Conservation (phyloP, 768 basidiomycete species). For the Mycena sanguinolenta region DNA sequence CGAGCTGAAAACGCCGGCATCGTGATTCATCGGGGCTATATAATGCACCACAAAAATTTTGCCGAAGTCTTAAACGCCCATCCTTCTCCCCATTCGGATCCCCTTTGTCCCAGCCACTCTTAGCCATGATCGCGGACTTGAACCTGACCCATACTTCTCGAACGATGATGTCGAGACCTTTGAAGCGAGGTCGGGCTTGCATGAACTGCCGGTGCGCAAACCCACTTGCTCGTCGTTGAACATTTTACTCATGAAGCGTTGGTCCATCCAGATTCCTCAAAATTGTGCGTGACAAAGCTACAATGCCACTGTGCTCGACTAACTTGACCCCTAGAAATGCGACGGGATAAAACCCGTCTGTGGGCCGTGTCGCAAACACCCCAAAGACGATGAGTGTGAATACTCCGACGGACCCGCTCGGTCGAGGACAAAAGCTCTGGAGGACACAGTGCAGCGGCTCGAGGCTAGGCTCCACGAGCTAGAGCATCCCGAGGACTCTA, state of each 20-base stretch:
- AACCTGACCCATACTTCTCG: slow-evolving; percentile 45
- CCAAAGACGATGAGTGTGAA: slow-evolving; percentile 77
- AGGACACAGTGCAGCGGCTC: slow-evolving; percentile 55
- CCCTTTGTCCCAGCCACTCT: slow-evolving; percentile 32
- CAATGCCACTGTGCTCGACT: slow-evolving; percentile 14
- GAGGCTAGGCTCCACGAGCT: slow-evolving; percentile 55
- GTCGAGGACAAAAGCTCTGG: slow-evolving; percentile 63
- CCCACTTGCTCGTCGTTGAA: not conserved
- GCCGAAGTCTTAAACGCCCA: slow-evolving; percentile 15
- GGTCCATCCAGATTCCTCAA: slow-evolving; percentile 58
- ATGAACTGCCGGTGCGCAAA: slow-evolving; percentile 62
- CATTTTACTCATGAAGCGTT: not conserved
- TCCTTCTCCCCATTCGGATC: slow-evolving; percentile 25
- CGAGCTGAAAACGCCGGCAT: not conserved
- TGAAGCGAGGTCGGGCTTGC: slow-evolving; percentile 67
- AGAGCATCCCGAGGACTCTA: slow-evolving; percentile 47
- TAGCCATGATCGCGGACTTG: slow-evolving; percentile 56
- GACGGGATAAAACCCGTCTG: slow-evolving; percentile 76
- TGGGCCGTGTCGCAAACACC: slow-evolving; percentile 69
- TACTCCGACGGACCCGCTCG: slow-evolving; percentile 70
- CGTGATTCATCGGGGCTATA: slow-evolving; percentile 9
- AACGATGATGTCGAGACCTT: slow-evolving; percentile 52
- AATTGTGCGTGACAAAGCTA: slow-evolving; percentile 53
- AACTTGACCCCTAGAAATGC: slow-evolving; percentile 63
- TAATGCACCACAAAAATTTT: slow-evolving; percentile 9